Conservation (phyloP, 495 filamentous ascomycete species). For the Lindgomyces ingoldianus region DNA sequence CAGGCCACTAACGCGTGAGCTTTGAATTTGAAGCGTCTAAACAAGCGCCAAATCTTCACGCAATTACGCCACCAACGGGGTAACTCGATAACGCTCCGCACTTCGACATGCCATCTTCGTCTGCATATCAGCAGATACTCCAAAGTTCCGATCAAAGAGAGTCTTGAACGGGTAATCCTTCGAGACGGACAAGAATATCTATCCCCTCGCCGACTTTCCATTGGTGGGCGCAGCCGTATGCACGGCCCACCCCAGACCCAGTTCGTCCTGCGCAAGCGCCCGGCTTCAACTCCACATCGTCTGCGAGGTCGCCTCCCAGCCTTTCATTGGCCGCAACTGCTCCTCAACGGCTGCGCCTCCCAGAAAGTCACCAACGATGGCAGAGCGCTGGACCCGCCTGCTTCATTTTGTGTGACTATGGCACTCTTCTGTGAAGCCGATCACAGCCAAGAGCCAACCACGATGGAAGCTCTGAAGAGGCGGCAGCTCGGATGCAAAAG, state of each 20-base stretch:
- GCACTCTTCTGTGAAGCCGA: slow-evolving; percentile 13
- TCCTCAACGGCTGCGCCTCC: slow-evolving; percentile 15
- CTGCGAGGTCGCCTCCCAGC: slow-evolving; percentile 12
- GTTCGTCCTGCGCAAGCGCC: slow-evolving; percentile 21
- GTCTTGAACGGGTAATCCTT: neutral
- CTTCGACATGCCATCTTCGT: neutral
- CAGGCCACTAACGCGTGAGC: too few relatives aligned
- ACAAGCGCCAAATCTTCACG: too few relatives aligned
- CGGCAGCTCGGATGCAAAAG: slow-evolving; percentile 3
- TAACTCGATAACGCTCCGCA: neutral
- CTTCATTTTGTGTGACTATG: slow-evolving; percentile 2
- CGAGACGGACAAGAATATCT: neutral
- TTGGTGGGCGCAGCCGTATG: neutral
- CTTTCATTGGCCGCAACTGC: slow-evolving; percentile 29
- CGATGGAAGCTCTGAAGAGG: neutral
- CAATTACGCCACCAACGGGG: too few relatives aligned
- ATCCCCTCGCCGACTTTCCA: neutral
- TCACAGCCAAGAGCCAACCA: slow-evolving; percentile 21
- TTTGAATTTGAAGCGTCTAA: too few relatives aligned
- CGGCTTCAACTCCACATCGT: slow-evolving; percentile 17
- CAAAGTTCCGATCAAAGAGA: neutral
- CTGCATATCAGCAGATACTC: neutral
- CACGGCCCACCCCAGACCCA: neutral
- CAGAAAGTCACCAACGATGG: slow-evolving; percentile 8
- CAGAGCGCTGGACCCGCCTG: slow-evolving; percentile 3